Conservation (phyloP, 2,329 filamentous ascomycete species). For the Alternaria consortialis region DNA sequence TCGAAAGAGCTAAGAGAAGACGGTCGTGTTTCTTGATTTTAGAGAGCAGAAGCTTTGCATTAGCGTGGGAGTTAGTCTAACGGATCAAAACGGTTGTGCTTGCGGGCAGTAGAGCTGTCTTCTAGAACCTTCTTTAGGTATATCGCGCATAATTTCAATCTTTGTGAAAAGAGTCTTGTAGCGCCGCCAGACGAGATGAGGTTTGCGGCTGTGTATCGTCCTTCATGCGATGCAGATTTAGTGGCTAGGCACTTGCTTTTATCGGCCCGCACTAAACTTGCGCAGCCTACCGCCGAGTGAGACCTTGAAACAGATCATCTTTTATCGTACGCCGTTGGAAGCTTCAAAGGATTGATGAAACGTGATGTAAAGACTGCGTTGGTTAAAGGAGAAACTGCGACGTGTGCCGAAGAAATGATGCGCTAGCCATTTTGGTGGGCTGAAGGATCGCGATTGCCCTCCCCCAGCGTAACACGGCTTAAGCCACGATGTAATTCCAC, state of each 20-base stretch:
- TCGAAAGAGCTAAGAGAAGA: neutral
- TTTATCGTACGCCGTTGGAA: neutral
- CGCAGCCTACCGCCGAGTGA: neutral
- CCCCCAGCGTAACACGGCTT: neutral
- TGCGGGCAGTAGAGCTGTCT: neutral
- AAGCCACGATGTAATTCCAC: neutral
- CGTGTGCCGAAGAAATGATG: neutral
- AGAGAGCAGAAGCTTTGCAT: neutral
- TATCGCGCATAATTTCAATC: neutral
- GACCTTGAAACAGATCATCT: too few species aligned
- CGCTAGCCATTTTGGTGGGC: neutral
- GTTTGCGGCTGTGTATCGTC: neutral
- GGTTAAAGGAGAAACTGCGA: neutral
- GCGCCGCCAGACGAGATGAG: neutral
- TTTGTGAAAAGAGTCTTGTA: neutral
- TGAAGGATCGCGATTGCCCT: neutral
- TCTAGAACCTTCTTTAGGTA: neutral
- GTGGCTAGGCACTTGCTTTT: neutral
- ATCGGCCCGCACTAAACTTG: neutral
- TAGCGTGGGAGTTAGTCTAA: neutral
- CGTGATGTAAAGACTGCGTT: neutral
- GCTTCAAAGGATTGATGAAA: neutral
- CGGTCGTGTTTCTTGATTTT: neutral
- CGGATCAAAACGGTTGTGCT: neutral
- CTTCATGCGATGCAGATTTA: neutral